Conservation (phyloP, 768 basidiomycete genomes). For the Termitomyces sp. region DNA sequence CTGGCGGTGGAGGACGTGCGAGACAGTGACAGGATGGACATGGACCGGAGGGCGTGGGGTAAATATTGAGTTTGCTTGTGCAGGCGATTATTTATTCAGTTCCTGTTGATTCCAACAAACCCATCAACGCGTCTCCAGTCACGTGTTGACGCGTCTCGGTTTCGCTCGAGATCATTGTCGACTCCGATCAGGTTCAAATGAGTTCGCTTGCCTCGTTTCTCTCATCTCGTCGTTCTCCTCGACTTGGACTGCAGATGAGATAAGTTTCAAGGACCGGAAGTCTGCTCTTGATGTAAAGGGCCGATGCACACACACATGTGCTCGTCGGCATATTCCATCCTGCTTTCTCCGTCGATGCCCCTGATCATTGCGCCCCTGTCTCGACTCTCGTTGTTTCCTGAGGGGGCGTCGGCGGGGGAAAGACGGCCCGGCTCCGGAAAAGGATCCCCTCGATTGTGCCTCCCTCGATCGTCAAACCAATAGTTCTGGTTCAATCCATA, state of each 20-base stretch:
- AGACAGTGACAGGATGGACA: conserved; percentile 18
- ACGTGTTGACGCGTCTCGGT: conserved; percentile 14
- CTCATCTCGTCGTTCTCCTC: neutral
- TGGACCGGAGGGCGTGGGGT: conserved; percentile 3
- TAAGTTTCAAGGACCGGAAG: neutral
- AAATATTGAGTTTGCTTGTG: conserved; percentile 11
- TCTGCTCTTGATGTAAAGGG: neutral
- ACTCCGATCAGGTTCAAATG: neutral
- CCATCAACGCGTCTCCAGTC: conserved; percentile 15
- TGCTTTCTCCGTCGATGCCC: neutral
- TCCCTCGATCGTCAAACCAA: too few species aligned
- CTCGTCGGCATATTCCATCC: neutral
- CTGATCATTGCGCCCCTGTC: neutral
- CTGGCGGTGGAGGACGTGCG: conserved; percentile 55
- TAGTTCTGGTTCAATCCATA: too few species aligned
- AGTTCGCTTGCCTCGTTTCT: neutral
- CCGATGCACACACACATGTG: neutral
- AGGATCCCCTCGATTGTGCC: too few species aligned
- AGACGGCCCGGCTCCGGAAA: too few species aligned
- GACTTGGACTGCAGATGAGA: neutral
- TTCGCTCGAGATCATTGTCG: neutral
- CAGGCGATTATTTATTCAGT: conserved; percentile 14
- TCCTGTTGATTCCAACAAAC: conserved; percentile 21
- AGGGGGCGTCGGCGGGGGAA: too few species aligned
- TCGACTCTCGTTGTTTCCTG: too few species aligned